phyloP scores from a whole-genome alignment of 495 filamentous ascomycete species.

The Xylaria intraflava region DNA sequence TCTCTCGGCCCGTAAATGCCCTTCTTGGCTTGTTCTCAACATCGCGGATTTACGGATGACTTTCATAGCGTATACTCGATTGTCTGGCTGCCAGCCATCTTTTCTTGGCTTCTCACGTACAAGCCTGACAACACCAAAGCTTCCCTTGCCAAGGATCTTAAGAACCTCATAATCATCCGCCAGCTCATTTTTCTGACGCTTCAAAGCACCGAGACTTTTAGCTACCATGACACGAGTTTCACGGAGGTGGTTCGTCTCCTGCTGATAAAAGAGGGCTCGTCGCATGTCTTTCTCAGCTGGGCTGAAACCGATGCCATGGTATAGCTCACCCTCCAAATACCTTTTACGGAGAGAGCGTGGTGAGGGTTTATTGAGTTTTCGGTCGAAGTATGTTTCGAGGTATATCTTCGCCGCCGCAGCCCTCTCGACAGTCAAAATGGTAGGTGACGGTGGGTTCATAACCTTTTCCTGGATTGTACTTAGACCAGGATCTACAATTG shows the following conservation, averaged over 20 bases:
- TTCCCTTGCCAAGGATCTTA: constrained; percentile 87
- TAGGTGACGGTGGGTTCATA: constrained; percentile 41
- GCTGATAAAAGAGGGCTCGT: constrained; percentile 51
- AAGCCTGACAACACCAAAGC: constrained; percentile 84
- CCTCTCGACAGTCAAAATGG: constrained; percentile 70
- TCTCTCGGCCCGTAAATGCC: constrained; percentile 81
- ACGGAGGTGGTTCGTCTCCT: constrained; percentile 72
- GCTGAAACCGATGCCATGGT: constrained; percentile 41
- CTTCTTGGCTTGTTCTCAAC: constrained; percentile 85
- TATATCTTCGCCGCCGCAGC: constrained; percentile 76
- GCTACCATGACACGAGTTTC: constrained; percentile 63
- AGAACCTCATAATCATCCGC: constrained; percentile 66
- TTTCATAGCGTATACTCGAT: constrained; percentile 85
- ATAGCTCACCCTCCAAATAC: constrained; percentile 60
- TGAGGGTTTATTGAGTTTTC: constrained; percentile 47
- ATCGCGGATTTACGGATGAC: constrained; percentile 88
- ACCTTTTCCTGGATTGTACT: constrained; percentile 37
- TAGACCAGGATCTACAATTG: constrained; percentile 29
- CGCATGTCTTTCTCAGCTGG: constrained; percentile 49
- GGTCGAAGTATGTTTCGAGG: constrained; percentile 76
- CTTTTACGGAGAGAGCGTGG: constrained; percentile 60
- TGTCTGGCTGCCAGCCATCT: constrained; percentile 6
- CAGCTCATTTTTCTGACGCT: constrained; percentile 16
- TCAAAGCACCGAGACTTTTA: constrained; percentile 37
- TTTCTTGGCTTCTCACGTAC: constrained; percentile 56